Evolutionary conservation across 768 basidiomycete species (phyloP).

Genomic region (Zangia roseola): DNA sequence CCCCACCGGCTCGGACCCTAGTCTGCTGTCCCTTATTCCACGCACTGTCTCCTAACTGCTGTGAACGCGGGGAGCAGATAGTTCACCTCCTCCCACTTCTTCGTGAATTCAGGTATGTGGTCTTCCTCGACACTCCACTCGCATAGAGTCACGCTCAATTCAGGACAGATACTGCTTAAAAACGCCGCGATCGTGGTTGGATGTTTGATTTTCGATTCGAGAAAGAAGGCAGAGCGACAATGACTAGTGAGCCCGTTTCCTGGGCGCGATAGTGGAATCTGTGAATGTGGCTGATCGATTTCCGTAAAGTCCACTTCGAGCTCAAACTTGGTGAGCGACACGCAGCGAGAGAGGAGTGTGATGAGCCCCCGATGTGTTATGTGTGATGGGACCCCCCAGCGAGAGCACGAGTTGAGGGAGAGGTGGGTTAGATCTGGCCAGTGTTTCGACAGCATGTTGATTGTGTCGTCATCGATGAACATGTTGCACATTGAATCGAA

Average conservation of each 20-base stretch:
- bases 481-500: slow-evolving; percentile 22
- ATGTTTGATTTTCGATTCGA: slow-evolving; percentile 19
- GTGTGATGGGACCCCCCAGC: slow-evolving; percentile 17
- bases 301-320: slow-evolving; percentile 22
- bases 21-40: background rate
- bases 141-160: background rate
- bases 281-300: slow-evolving; percentile 8
- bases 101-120: background rate
- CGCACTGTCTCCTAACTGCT: slow-evolving; percentile 18
- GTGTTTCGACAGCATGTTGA: slow-evolving; percentile 15
- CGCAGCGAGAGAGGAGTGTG: slow-evolving; percentile 18
- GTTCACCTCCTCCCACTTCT: slow-evolving; percentile 25
- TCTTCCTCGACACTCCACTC: too few species aligned
- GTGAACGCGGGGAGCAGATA: slow-evolving; percentile 23
- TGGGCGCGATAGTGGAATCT: background rate
- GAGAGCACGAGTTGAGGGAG: slow-evolving; percentile 16
- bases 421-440: slow-evolving; percentile 18
- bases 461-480: slow-evolving; percentile 17
- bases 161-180: slow-evolving; percentile 25
- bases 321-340: slow-evolving; percentile 6
- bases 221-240: slow-evolving; percentile 15
- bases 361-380: slow-evolving; percentile 24
- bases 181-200: slow-evolving; percentile 26
- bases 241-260: slow-evolving; percentile 11
- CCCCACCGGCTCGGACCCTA: too few species aligned